Evolutionary conservation across 2,329 filamentous ascomycete genomes (phyloP).

Genomic region (Fusarium tuaranense): DNA sequence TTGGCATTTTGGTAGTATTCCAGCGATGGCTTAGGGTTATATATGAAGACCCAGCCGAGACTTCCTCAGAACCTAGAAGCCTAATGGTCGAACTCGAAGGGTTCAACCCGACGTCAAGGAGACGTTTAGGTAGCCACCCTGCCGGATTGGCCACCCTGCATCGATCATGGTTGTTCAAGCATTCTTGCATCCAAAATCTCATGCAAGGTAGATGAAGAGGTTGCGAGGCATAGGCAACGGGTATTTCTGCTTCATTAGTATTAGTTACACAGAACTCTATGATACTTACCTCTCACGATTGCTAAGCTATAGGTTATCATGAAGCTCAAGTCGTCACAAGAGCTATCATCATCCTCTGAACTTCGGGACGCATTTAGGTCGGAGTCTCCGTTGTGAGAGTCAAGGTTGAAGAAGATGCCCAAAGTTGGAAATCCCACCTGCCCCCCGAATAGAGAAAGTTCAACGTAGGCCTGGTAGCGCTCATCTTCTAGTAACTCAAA

Average conservation of each 20-base stretch:
- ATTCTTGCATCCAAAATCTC: not conserved
- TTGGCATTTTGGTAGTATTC: not conserved
- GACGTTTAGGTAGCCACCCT: not conserved
- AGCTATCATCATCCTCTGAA: too few relatives aligned
- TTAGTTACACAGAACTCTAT: not conserved
- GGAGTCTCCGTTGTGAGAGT: not conserved
- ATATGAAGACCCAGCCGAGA: not conserved
- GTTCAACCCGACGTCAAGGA: not conserved
- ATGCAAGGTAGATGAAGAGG: not conserved
- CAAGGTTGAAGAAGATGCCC: not conserved
- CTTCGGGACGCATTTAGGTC: too few relatives aligned
- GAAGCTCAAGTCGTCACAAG: too few relatives aligned
- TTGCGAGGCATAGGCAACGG: not conserved
- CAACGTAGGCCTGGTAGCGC: not conserved
- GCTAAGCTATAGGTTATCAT: too few relatives aligned
- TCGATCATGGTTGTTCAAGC: not conserved
- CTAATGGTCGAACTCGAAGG: not conserved
- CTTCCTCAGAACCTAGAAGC: not conserved
- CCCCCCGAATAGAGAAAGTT: not conserved
- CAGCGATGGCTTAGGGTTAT: not conserved
- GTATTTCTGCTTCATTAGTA: not conserved
- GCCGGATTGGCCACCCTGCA: not conserved
- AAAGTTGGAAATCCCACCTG: not conserved
- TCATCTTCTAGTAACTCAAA: not conserved
- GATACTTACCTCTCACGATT: too few relatives aligned